Evolutionary conservation across 805 yeast genomes (phyloP).

Genomic region (Sugiyamaella mastotermitis): DNA sequence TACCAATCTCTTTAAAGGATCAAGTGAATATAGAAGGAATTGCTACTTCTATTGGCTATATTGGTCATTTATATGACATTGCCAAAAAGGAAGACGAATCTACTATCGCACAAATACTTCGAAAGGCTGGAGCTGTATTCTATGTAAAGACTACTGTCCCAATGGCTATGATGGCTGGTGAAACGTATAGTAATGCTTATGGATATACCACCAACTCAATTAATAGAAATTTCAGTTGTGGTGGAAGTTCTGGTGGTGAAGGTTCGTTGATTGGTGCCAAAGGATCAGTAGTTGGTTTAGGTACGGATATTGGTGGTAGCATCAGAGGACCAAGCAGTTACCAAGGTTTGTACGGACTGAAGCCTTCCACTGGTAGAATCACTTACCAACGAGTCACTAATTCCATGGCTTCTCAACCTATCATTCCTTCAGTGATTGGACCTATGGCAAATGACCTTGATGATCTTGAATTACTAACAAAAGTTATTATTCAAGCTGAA

Average conservation of each 20-base stretch:
- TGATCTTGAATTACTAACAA: constrained; percentile 36
- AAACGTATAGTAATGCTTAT: constrained; percentile 38
- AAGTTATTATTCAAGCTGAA: constrained; percentile 30
- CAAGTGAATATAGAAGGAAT: constrained; percentile 42
- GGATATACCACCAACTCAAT: constrained; percentile 44
- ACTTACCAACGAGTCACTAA: constrained; percentile 15
- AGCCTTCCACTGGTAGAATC: constrained; percentile 10
- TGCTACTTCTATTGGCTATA: constrained; percentile 42
- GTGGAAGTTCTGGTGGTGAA: constrained; percentile 56
- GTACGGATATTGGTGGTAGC: constrained; percentile 51
- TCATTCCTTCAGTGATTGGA: constrained; percentile 43
- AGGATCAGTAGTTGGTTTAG: constrained; percentile 48
- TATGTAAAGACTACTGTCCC: constrained; percentile 52
- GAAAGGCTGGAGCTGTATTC: constrained; percentile 44
- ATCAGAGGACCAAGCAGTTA: constrained; percentile 45
- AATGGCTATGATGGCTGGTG: constrained; percentile 45
- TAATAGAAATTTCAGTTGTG: constrained; percentile 40
- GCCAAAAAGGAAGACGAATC: constrained; percentile 27
- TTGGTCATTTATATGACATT: constrained; percentile 25
- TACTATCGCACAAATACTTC: constrained; percentile 4
- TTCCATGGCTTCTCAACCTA: constrained; percentile 33
- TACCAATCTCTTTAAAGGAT: constrained; percentile 58
- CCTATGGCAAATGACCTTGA: constrained; percentile 39
- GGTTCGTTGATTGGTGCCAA: constrained; percentile 40
- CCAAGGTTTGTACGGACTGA: constrained; percentile 28